Evolutionary conservation across 1,284 basidiomycete species (phyloP).

Genomic region (Cutaneotrichosporon cutaneum): DNA sequence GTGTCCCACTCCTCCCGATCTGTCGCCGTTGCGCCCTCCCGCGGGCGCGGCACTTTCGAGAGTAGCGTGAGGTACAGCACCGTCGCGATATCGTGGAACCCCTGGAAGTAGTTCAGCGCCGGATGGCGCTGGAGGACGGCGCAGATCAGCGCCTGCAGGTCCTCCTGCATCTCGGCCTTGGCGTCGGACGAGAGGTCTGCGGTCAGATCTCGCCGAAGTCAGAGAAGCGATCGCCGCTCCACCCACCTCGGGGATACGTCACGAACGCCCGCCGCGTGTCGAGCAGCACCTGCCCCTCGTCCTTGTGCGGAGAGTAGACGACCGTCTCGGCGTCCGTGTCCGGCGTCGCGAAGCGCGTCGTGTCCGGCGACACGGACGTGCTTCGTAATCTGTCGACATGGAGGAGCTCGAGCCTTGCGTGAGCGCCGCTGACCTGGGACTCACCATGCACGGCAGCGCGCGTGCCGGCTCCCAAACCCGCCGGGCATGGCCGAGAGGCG

Average conservation of each 20-base stretch:
- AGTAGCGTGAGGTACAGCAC: constrained; percentile 76
- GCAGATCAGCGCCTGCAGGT: constrained; percentile 71
- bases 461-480: constrained; percentile 43
- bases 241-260: constrained; percentile 75
- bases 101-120: constrained; percentile 82
- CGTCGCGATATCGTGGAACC: constrained; percentile 88
- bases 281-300: constrained; percentile 78
- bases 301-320: constrained; percentile 58
- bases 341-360: constrained; percentile 1
- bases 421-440: constrained; percentile 8
- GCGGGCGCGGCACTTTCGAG: constrained; percentile 6
- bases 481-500: constrained; percentile 45
- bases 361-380: neutral
- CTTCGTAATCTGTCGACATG: constrained; percentile 15
- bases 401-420: constrained; percentile 34
- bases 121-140: constrained; percentile 70
- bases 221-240: neutral
- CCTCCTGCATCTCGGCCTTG: constrained; percentile 61
- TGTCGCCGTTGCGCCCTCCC: constrained; percentile 26
- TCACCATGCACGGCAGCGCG: constrained; percentile 46
- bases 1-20: constrained; percentile 56
- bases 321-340: constrained; percentile 11
- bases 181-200: constrained; percentile 31
- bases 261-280: constrained; percentile 88
- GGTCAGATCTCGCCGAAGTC: neutral